These are phyloP conservation scores for Jamesozyma lodderae DNA, from an alignment of 805 yeast species.

Conservation along the genomic window DNA sequence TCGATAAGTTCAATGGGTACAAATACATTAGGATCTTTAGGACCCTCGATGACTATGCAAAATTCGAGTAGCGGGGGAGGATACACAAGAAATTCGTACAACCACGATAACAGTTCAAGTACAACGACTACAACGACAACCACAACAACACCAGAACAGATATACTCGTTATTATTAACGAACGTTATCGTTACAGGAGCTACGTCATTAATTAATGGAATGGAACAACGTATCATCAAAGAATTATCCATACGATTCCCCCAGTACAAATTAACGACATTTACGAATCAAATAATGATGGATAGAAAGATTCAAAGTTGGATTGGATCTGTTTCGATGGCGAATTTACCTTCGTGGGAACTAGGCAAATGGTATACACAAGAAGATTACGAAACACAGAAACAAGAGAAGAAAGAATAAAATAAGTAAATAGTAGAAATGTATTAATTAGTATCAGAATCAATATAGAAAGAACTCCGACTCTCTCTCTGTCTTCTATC, in stretches of 20 bases:
- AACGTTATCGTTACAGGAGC: slow-evolving; percentile 82
- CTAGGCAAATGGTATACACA: slow-evolving; percentile 23
- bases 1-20: slow-evolving; percentile 14
- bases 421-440: no score
- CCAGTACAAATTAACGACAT: slow-evolving; percentile 76
- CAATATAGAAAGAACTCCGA: no score
- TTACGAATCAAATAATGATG: slow-evolving; percentile 63
- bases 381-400: slow-evolving; percentile 15
- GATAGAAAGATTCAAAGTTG: slow-evolving; percentile 75
- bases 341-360: slow-evolving; percentile 26
- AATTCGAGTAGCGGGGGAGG: background rate
- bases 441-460: no score
- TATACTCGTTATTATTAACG: slow-evolving; percentile 23
- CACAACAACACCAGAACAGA: slow-evolving; percentile 22
- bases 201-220: slow-evolving; percentile 67
- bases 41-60: slow-evolving; percentile 10
- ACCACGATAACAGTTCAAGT: background rate
- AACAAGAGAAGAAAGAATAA: background rate
- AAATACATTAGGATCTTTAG: slow-evolving; percentile 9
- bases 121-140: background rate
- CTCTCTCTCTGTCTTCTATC: no score
- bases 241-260: slow-evolving; percentile 68
- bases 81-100: background rate
- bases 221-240: slow-evolving; percentile 63
- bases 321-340: slow-evolving; percentile 57